Evolutionary conservation across 106 monocot species (phyloP).

Genomic region (Chionographis japonica): DNA sequence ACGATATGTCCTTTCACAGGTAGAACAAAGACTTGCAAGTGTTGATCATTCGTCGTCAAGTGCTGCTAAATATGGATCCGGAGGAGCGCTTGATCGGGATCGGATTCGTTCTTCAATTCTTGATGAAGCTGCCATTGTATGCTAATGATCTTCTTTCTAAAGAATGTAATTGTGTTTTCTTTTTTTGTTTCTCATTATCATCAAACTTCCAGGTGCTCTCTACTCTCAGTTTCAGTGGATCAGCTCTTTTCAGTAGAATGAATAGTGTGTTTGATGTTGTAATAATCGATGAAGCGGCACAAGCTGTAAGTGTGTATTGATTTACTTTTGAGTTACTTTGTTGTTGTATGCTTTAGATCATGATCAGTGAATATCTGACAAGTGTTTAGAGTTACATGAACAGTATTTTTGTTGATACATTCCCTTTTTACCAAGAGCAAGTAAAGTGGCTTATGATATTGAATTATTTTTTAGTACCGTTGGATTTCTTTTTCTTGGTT

Average conservation of each 20-base stretch:
- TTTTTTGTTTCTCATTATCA: conserved; percentile 8
- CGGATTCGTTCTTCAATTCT: conserved; percentile 78
- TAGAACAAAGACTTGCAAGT: conserved; percentile 80
- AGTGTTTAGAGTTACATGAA: neutral
- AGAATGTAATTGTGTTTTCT: neutral
- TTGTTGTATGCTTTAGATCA: neutral
- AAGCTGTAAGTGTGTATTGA: conserved; percentile 70
- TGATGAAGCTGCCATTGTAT: conserved; percentile 97
- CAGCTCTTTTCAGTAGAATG: conserved; percentile 68
- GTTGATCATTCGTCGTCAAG: conserved; percentile 42
- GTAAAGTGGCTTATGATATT: too few relatives aligned
- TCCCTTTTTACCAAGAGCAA: too few relatives aligned
- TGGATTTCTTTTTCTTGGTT: too few relatives aligned
- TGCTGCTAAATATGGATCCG: conserved; percentile 34
- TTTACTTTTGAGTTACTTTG: conserved; percentile 5
- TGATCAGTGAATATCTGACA: neutral
- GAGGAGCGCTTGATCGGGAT: conserved; percentile 63
- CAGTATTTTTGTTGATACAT: too few relatives aligned
- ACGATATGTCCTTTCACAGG: conserved; percentile 35
- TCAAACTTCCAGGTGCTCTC: conserved; percentile 77
- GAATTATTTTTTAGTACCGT: too few relatives aligned
- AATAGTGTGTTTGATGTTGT: conserved; percentile 95
- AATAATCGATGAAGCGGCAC: conserved; percentile 99
- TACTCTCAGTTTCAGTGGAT: conserved; percentile 97
- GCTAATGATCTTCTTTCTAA: conserved; percentile 15